Conservation (phyloP, 2,329 filamentous ascomycete genomes). For the Aspergillus japonicus region DNA sequence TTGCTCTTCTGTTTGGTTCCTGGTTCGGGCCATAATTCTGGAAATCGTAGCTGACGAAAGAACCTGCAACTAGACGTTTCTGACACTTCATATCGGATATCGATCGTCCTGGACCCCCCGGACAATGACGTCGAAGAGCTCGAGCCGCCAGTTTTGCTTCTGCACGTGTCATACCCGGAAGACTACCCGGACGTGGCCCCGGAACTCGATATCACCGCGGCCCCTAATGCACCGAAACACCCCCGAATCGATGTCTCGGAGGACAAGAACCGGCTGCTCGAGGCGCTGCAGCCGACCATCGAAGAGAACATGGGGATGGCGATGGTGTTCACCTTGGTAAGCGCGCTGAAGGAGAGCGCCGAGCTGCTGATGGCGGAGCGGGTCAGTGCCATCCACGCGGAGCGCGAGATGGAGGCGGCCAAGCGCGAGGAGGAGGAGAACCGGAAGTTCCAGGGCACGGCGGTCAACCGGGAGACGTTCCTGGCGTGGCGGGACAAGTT, state of each 20-base stretch:
- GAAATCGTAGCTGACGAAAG: slow-evolving; percentile 3
- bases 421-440: slow-evolving; percentile 86
- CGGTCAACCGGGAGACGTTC: slow-evolving; percentile 85
- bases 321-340: slow-evolving; percentile 92
- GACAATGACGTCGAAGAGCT: slow-evolving; percentile 62
- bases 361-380: slow-evolving; percentile 79
- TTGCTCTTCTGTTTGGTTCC: not conserved
- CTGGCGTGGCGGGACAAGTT: slow-evolving; percentile 79
- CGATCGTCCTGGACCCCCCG: slow-evolving; percentile 76
- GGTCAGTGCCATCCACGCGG: slow-evolving; percentile 59
- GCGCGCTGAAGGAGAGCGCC: slow-evolving; percentile 83
- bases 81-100: slow-evolving; percentile 83
- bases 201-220: slow-evolving; percentile 72
- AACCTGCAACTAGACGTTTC: slow-evolving; percentile 68
- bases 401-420: slow-evolving; percentile 54
- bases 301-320: slow-evolving; percentile 95
- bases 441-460: slow-evolving; percentile 88
- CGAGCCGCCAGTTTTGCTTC: slow-evolving; percentile 68
- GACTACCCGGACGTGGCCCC: slow-evolving; percentile 87
- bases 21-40: not conserved
- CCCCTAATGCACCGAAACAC: slow-evolving; percentile 68
- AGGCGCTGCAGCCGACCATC: slow-evolving; percentile 69
- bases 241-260: slow-evolving; percentile 74
- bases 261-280: slow-evolving; percentile 73
- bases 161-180: slow-evolving; percentile 86